Base-by-base conservation (phyloP, 2,329 filamentous ascomycete genomes). In the Exophiala alcalophila region DNA sequence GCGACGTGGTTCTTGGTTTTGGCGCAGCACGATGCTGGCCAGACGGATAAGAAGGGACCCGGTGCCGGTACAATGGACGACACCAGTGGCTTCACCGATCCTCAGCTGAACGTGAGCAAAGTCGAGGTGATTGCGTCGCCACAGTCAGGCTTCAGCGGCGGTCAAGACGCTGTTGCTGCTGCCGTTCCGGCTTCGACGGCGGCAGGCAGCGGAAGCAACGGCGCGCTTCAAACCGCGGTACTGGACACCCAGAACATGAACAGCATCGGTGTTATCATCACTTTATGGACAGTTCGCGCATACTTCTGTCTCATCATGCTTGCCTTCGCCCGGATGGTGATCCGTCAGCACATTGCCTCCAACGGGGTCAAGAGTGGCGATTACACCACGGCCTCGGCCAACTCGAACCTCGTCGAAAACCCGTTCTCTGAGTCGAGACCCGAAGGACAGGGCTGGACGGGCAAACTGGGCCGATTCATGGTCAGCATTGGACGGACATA, bases 221-320 rank as follows among this genome's bases (percentile, higher is more conserved):
- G 59, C 34, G 56, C 56, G 19, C 62, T 86, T 62, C 69, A 83
- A 69, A 73, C 83, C 65, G 73, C 80, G 57, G 67, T 85, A n/a
- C 71, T 79, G 49, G 46, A 48, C 11, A 75, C 83, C 50, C 81
- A 83, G 58, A 80, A 75, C 61, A 74, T 85, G 57, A 83, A 86
- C 49, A 91, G 85, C 65, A 84, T 96, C 63, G 71, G 83, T 8
- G 73, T 94, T 40, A 86, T 95, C 48, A 75, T 77, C 21, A 65
- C 76, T 2, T 76, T 95, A 51, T 94, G 84, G 67, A 70, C 83
- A 9, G 71, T 94, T 27, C 77, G 90, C 20, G 64, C 89, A 20
- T 96, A 96, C 69, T 90, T 94, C 57, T 80, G 85, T 54, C 70
- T 95, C 25, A 76, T 96, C 40, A 80, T 94, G 62, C 81, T 94